phyloP scores from a whole-genome alignment of 176 grass and related monocot species.

The Avena eriantha region DNA sequence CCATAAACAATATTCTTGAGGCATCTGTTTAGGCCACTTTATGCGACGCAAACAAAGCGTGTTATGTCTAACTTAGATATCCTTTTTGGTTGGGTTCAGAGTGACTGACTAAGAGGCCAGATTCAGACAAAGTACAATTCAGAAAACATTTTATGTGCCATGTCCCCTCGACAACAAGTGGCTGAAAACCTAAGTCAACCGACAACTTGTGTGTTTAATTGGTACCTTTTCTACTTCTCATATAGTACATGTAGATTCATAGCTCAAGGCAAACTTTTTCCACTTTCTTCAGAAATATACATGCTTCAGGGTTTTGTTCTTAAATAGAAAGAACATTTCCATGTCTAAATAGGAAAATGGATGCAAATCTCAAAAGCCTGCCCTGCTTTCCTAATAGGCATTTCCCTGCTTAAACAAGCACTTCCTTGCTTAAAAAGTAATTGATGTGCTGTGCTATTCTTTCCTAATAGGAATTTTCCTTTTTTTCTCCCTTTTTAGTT shows the following conservation, averaged over 20 bases:
- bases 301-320: constrained; percentile 1
- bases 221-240: background rate
- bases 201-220: constrained; percentile 13
- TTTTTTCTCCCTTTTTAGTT: too few relatives aligned
- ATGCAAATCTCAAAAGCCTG: constrained; percentile 16
- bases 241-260: background rate
- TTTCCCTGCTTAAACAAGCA: background rate
- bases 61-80: constrained; percentile 47
- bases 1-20: constrained; percentile 13
- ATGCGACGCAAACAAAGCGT: constrained; percentile 31
- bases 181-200: constrained; percentile 37
- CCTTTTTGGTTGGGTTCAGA: constrained; percentile 43
- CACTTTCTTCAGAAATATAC: constrained; percentile 13
- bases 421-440: background rate
- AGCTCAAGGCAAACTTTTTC: background rate
- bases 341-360: background rate
- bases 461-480: too few relatives aligned
- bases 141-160: background rate
- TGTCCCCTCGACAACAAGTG: constrained; percentile 28
- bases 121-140: constrained; percentile 56
- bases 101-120: constrained; percentile 41
- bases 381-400: background rate
- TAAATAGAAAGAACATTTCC: background rate
- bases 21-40: constrained; percentile 49
- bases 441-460: too few relatives aligned